A percentile compares a stretch with the other conserved stretches of the same genome.
Conservation (phyloP, 2,329 filamentous ascomycete genomes). For the Pseudocercospora eumusae region DNA sequence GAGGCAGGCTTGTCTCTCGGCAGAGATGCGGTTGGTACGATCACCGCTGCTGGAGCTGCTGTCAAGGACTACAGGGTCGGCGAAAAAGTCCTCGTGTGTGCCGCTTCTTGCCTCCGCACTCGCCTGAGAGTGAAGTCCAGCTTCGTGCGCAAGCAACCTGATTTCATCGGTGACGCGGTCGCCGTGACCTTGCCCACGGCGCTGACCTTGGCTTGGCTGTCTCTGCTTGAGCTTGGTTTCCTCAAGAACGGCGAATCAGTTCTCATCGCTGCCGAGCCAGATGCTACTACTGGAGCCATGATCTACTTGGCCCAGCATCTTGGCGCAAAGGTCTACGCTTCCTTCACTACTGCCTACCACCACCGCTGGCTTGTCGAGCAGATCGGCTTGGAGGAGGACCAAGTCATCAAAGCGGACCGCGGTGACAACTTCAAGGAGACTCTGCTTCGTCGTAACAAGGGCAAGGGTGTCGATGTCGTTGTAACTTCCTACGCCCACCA, state of each 20-base stretch:
- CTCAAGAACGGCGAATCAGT: slow-evolving; percentile 9
- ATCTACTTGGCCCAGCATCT: slow-evolving; percentile 9
- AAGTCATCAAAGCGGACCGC: slow-evolving; percentile 7
- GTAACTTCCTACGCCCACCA: slow-evolving; percentile 8
- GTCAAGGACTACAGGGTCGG: slow-evolving; percentile 11
- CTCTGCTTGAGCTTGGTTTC: slow-evolving; percentile 5
- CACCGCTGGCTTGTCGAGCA: slow-evolving; percentile 15
- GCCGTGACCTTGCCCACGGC: slow-evolving; percentile 8
- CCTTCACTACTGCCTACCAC: slow-evolving; percentile 8
- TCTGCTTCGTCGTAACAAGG: slow-evolving; percentile 6
- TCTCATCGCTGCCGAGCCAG: slow-evolving; percentile 4
- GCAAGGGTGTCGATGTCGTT: slow-evolving; percentile 9
- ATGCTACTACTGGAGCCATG: slow-evolving; percentile 8
- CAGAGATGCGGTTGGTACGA: not conserved
- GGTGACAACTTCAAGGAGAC: slow-evolving; percentile 10
- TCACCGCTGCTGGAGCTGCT: not conserved
- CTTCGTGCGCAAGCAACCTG: slow-evolving; percentile 10
- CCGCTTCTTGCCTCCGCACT: not conserved
- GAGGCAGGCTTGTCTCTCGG: not conserved
- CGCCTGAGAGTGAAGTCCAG: not conserved
- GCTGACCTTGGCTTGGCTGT: slow-evolving; percentile 1
- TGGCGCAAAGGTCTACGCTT: slow-evolving; percentile 7
- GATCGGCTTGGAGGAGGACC: slow-evolving; percentile 10
- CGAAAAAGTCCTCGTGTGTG: slow-evolving; percentile 12
- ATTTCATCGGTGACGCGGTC: slow-evolving; percentile 11